Base-by-base conservation (phyloP, 1,284 basidiomycete genomes). In the Ustilago bromivora region DNA sequence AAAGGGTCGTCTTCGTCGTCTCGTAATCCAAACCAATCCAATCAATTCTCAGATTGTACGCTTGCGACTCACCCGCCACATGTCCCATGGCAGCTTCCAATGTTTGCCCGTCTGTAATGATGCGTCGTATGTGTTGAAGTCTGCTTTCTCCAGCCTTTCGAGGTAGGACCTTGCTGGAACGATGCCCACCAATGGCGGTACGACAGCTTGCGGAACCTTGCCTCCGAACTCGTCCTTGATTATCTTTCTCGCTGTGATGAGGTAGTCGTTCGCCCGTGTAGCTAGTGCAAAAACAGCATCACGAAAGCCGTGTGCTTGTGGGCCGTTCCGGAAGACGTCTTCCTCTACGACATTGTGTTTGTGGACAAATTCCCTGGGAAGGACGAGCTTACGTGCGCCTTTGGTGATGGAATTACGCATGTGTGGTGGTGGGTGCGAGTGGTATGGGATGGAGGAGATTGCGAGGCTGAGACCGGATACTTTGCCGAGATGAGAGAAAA, bases 231-330 rank as follows among this genome's bases (percentile, higher is more conserved):
- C 78, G 32, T 90, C 89, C 78, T 90, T 90, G 82, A 96, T 90
- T 89, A 92, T 91, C 61, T 91, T 90, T 51, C 93, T 90, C 2
- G 94, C 94, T 3, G 94, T 95, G 78, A 92, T 89, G 74, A 98
- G 86, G 87, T 98, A 92, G 87, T 96, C 94, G 88, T 96, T 95
- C 46, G 94, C 95, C 19, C 93, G 87, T 11, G 92, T 94, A 17
- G 95, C 95, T 84, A 96, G 92, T 82, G 95, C 93, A 84, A 92
- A 97, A 40, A 94, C 92, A 0, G 94, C 94, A 68, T 90, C 89
- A 51, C 82, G 82, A 68, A 93, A 90, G 46, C 90, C 91, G 54
- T 88, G 85, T 52, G 92, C 93, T 19, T 88, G 86, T 10, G 89
- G 89, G 1, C 93, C 92, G 49, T 89, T 88, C 38, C 93, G 89